Percentiles rank a stretch among this genome's conserved stretches.
Conservation (phyloP, 1,284 basidiomycete species). For the Butyriboletus appendiculatus region DNA sequence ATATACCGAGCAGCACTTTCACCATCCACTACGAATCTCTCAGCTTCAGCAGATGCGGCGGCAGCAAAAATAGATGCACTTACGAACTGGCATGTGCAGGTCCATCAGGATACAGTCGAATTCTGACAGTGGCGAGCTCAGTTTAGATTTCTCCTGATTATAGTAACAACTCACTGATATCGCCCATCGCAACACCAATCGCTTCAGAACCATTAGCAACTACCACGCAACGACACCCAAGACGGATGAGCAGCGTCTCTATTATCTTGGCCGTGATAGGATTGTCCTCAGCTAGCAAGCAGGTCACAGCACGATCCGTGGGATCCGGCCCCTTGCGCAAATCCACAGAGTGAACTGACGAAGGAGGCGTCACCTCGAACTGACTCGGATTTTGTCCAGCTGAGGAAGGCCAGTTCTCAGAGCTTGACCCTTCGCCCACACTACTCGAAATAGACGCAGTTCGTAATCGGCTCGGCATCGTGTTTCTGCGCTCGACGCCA, state of each 20-base stretch:
- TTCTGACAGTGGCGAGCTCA: constrained; percentile 47
- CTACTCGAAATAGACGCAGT: constrained; percentile 83
- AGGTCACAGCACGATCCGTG: constrained; percentile 81
- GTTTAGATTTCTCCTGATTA: constrained; percentile 4
- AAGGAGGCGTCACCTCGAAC: constrained; percentile 65
- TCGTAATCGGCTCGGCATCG: constrained; percentile 85
- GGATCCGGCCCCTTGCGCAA: constrained; percentile 69
- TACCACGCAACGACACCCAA: constrained; percentile 93
- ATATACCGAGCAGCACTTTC: constrained; percentile 93
- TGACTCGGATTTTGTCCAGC: constrained; percentile 53
- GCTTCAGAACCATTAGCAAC: constrained; percentile 97
- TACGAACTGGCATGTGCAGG: constrained; percentile 85
- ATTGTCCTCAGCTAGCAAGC: constrained; percentile 95
- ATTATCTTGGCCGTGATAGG: constrained; percentile 96
- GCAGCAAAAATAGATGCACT: constrained; percentile 37
- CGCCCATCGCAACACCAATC: constrained; percentile 94
- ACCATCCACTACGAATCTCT: constrained; percentile 67
- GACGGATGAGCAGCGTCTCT: constrained; percentile 87
- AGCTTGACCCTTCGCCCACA: constrained; percentile 72
- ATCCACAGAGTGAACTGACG: constrained; percentile 78
- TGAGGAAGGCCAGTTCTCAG: constrained; percentile 71
- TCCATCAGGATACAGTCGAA: constrained; percentile 92
- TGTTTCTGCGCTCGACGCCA: constrained; percentile 74
- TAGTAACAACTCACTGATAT: constrained; percentile 72
- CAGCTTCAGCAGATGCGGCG: background rate